Percentiles rank a stretch among this genome's conserved stretches.
Conservation (phyloP, 352 stramenopile species). For the Phytopythium montanum region DNA sequence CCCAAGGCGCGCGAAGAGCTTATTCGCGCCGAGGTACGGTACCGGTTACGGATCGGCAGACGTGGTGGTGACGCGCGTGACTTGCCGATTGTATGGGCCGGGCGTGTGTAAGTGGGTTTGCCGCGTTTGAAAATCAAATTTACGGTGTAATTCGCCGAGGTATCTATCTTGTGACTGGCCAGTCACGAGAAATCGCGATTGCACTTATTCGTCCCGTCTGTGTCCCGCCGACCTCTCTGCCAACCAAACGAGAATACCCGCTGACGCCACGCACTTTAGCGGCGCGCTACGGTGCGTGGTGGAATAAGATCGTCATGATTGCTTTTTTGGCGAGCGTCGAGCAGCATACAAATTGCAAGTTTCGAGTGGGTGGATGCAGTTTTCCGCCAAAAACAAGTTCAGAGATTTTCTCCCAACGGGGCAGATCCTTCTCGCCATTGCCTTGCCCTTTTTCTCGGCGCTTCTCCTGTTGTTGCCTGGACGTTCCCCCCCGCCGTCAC, state of each 20-base stretch:
- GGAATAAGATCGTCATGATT: constrained; percentile 4
- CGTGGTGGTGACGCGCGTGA: no score
- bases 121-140: constrained; percentile 7
- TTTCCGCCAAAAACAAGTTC: background rate
- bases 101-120: background rate
- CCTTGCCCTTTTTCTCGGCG: background rate
- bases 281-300: background rate
- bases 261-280: background rate
- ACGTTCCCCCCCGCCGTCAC: constrained; percentile 1
- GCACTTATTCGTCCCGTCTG: background rate
- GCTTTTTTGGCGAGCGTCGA: background rate
- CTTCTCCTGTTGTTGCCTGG: constrained; percentile 3
- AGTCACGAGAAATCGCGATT: background rate
- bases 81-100: background rate
- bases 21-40: no score
- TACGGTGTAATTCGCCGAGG: background rate
- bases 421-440: background rate
- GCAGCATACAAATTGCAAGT: background rate
- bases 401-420: background rate
- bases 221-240: background rate
- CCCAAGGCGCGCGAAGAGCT: no score
- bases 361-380: background rate
- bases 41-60: no score
- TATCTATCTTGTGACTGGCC: no score
- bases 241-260: constrained; percentile 1